phyloP scores from a whole-genome alignment of 2,329 filamentous ascomycete genomes.

The Chrysosporium queenslandicum region DNA sequence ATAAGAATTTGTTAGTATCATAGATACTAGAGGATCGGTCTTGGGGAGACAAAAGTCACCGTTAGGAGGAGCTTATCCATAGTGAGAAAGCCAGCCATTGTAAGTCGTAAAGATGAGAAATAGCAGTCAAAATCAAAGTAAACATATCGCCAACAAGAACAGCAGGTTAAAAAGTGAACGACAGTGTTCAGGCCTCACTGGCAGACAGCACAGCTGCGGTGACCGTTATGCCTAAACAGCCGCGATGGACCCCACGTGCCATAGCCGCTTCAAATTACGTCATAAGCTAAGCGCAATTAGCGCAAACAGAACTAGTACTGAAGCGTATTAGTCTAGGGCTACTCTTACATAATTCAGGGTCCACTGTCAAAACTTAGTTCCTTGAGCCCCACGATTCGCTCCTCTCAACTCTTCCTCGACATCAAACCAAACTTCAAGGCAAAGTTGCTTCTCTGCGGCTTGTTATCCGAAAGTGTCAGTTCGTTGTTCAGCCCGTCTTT shows the following conservation, averaged over 20 bases:
- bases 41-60: conserved; percentile 31
- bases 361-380: conserved; percentile 7
- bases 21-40: conserved; percentile 12
- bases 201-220: too few relatives aligned
- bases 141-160: neutral
- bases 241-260: neutral
- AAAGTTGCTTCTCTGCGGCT: neutral
- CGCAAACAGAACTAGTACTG: neutral
- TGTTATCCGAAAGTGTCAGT: neutral
- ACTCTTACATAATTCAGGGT: neutral
- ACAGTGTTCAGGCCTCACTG: too few relatives aligned
- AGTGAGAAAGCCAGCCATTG: conserved; percentile 20
- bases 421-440: neutral
- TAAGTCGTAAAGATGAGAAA: neutral
- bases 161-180: too few relatives aligned
- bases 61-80: conserved; percentile 64
- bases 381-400: conserved; percentile 9
- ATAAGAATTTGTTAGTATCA: conserved; percentile 17
- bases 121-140: neutral
- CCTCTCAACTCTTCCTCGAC: neutral
- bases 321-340: neutral
- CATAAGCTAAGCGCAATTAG: neutral
- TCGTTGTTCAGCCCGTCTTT: neutral
- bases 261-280: neutral
- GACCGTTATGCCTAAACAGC: neutral